phyloP scores from a whole-genome alignment of 2,329 filamentous ascomycete species.

The Colletotrichum sp. region DNA sequence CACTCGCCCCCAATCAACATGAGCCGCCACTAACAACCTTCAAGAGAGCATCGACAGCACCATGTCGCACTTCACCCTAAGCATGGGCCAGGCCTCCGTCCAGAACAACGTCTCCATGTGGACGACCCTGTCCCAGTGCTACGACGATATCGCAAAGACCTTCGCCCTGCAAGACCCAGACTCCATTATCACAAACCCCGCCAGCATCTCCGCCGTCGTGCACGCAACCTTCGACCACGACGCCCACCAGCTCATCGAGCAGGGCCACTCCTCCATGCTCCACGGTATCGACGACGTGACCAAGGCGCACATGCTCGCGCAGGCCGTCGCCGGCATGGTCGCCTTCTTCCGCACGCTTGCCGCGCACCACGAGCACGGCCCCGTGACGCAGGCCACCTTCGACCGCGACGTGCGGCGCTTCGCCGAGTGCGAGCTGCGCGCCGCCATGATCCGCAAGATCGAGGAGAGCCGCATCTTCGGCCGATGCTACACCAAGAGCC shows the following conservation, averaged over 20 bases:
- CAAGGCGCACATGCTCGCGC: constrained; percentile 36
- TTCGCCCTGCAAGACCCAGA: constrained; percentile 18
- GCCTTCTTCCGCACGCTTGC: constrained; percentile 30
- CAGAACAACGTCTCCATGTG: constrained; percentile 19
- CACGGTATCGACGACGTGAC: constrained; percentile 33
- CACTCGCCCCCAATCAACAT: too few relatives aligned
- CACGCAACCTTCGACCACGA: constrained; percentile 37
- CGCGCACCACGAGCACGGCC: constrained; percentile 1
- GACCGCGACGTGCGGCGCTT: constrained; percentile 34
- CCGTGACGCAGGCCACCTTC: constrained; percentile 26
- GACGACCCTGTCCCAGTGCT: constrained; percentile 21
- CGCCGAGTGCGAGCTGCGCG: constrained; percentile 31
- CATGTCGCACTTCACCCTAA: constrained; percentile 21
- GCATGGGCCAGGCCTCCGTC: constrained; percentile 18
- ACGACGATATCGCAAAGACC: constrained; percentile 3
- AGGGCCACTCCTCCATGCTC: constrained; percentile 28
- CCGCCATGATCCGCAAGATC: constrained; percentile 31
- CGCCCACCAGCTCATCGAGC: constrained; percentile 33
- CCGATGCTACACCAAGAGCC: constrained; percentile 35
- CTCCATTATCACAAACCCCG: constrained; percentile 27
- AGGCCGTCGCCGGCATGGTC: constrained; percentile 39
- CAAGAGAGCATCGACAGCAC: constrained; percentile 20
- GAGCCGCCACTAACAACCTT: background rate
- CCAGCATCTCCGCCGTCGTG: constrained; percentile 28
- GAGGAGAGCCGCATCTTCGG: constrained; percentile 33